Evolutionary conservation across 768 basidiomycete genomes (phyloP), one percentile per base, ranked within the genome.

Genomic region (Chalciporus pseudorubinellus): DNA sequence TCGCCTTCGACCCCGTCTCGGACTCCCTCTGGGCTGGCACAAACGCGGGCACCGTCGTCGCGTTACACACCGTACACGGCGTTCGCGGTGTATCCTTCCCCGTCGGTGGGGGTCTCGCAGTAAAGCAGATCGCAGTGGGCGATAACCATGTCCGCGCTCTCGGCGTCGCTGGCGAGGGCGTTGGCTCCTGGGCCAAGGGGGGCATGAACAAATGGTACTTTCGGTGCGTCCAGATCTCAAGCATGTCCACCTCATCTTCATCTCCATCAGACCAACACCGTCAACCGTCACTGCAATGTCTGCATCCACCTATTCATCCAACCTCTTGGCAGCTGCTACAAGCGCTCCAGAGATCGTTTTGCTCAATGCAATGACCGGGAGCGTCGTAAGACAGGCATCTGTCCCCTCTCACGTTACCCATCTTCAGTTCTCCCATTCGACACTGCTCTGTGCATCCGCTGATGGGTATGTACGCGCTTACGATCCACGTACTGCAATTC

Each of bases 21-120:
- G 94, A 98, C 67, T 82, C 87, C 6, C 73, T 99, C 31, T 97
- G 94, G 93, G 75, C 86, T 42, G 95, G 94, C 26, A 77, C 81
- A 9, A 81, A 83, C 51, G 71, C 80, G 24, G 95, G 95, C 3
- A 74, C 74, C 50, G 78, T 97, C 53, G 66, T 77, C 36, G 85
- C 88, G 1, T 80, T 85, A 64, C 83, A 89, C 70, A 77, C 83
- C 38, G 66, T 78, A 26, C 77, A 76, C 43, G 85, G 83, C 14
- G 63, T 81, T 44, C 81, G 83, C 44, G 88, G 89, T 3, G 86
- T 90, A 29, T 79, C 78, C 19, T 93, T 88, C 64, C 85, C 78
- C 22, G 84, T 87, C 29, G 87, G 89, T 11, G 83, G 83, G 3
- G 70, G 65, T n/a, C 72, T 81, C 39, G 76, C 81, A 2, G 89